Evolutionary conservation across 805 yeast genomes (phyloP), one percentile per base, ranked within the genome.

Genomic region (Starmera dryadoides): DNA sequence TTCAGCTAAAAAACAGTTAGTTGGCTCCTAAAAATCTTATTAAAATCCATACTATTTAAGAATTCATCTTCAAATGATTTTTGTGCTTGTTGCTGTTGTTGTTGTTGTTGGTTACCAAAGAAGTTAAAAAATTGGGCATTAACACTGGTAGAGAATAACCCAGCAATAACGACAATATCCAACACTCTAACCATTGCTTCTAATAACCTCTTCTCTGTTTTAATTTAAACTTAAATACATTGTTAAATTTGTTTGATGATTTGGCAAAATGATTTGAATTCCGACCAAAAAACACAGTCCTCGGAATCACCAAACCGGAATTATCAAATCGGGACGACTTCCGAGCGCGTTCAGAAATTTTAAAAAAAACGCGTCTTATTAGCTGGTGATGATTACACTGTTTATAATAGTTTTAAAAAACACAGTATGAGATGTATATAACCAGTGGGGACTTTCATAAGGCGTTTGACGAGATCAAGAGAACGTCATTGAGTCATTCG

Each of bases 401-500:
- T 4, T n/a, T n/a, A n/a, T n/a, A n/a, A n/a, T n/a, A n/a, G n/a
- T n/a, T n/a, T n/a, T 25, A 25, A 8, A 25, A n/a, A 12, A 25
- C 28, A 25, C 18, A 20, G 26, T 32, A n/a, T 14, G 23, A 21
- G 37, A 91, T 91, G 98, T 79, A 81, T 56, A 73, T 89, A 41
- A 70, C 75, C 36, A 86, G 95, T 12, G 68, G 73, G 26, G 74
- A 82, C 58, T 86, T 84, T 58, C 71, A 76, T 14, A 64, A 60
- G 44, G 81, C 84, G 11, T 88, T 87, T 61, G 70, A 73, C 37
- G 79, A 74, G 37, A 80, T 91, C 44, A 69, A 78, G 49, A 66
- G 69, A 40, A 73, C 84, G n/a, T 81, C 95, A 4, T 62, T 86
- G 38, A 81, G 95, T 12, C 97, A 89, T 59, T 82, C 96, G n/a